Percentiles rank a stretch among this genome's conserved stretches.
These are phyloP conservation scores for Rhizophagus sp. DNA, from an alignment of 192 early-diverging fungal genomes.

Conservation along the genomic window DNA sequence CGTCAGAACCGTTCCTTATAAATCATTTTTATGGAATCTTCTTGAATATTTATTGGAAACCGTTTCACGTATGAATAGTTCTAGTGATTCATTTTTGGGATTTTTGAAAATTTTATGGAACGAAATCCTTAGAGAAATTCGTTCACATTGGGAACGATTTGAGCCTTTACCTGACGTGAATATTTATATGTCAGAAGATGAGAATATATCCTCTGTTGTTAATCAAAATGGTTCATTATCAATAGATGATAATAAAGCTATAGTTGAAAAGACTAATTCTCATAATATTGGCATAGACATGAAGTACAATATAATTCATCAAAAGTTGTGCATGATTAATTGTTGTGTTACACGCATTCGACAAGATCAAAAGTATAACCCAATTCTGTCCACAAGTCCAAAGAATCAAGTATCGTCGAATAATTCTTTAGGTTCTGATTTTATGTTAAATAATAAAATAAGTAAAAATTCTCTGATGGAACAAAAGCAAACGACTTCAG, in stretches of 20 bases:
- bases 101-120: constrained; percentile 72
- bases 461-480: constrained; percentile 3
- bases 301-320: constrained; percentile 64
- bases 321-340: constrained; percentile 83
- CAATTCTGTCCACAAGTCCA: constrained; percentile 29
- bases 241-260: constrained; percentile 1
- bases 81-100: constrained; percentile 58
- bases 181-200: not conserved
- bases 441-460: not conserved
- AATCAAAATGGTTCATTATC: constrained; percentile 29
- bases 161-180: constrained; percentile 56
- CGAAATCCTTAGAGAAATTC: constrained; percentile 59
- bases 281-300: constrained; percentile 58
- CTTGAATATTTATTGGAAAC: constrained; percentile 46
- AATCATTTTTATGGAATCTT: constrained; percentile 58
- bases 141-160: constrained; percentile 64
- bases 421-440: constrained; percentile 18
- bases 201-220: not conserved
- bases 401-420: constrained; percentile 26
- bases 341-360: constrained; percentile 63
- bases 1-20: constrained; percentile 46
- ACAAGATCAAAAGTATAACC: constrained; percentile 7
- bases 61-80: constrained; percentile 43
- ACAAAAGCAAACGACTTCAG: constrained; percentile 4
- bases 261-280: constrained; percentile 19